Evolutionary conservation across 441 rosid genomes (phyloP), one percentile per base, ranked within the genome.

Genomic region (Euphorbia schlechtendalii): DNA sequence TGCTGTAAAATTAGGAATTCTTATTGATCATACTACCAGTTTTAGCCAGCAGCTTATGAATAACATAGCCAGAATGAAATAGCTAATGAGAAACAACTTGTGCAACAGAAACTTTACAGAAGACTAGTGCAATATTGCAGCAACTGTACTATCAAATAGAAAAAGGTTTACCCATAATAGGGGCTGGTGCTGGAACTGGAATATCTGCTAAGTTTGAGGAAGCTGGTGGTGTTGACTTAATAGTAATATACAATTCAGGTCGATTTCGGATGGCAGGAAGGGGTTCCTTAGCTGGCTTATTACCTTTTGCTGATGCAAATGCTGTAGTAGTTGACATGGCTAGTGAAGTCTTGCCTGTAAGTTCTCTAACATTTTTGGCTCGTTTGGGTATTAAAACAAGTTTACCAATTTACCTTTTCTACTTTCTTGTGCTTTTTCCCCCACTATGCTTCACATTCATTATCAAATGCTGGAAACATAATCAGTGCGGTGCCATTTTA

Each of bases 131-230:
- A 70, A 87, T 84, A 68, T 74, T 90, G 81, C 84, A 81, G 76
- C 77, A 78, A 59, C 78, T 93, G 38, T 82, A 79, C 76, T 84
- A 80, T 73, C 95, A 84, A 71, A 84, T 86, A 60, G 76, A 79
- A 68, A 80, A 78, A 69, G 95, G 91, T 51, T 73, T 80, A 67
- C 88, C 99, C 28, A 87, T 93, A 66, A 85, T 93, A 9, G 99
- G 99, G 65, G 99, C 92, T 76, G 99, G 99, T 74, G 97, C 99
- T 62, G 97, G 97, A 70, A 90, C 97, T 10, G 99, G 99, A 71
- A 93, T 93, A 81, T 93, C 97, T 34, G 96, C 97, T 45, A 90
- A 90, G 81, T 93, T 90, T 74, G 99, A 93, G 78, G 99, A 93
- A 79, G 96, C 96, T 71, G 99, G 99, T 71, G 97, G 97, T 28